A percentile compares a stretch with the other conserved stretches of the same genome.
phyloP scores from a whole-genome alignment of 1,284 basidiomycete genomes.

The Ustilago bromivora region DNA sequence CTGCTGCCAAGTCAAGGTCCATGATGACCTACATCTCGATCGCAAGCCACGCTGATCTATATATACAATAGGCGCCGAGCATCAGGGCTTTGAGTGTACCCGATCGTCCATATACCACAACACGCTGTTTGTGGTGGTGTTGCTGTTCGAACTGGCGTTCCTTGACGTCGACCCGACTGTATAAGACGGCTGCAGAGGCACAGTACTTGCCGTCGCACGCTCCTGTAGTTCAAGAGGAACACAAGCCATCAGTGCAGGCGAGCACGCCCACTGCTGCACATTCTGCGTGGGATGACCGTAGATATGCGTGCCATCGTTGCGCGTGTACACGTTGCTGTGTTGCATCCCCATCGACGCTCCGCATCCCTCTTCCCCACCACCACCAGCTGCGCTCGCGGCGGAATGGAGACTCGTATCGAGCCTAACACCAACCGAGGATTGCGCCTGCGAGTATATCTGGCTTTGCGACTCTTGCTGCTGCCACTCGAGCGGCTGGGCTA shows the following conservation, averaged over 20 bases:
- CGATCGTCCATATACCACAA: neutral
- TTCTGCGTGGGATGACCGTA: neutral
- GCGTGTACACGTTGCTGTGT: neutral
- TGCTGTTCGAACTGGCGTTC: neutral
- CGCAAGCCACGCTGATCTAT: no score
- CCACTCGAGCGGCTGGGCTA: neutral
- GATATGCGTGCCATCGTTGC: neutral
- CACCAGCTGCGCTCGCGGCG: neutral
- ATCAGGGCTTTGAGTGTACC: neutral
- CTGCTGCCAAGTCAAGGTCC: no score
- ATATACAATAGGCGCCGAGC: neutral
- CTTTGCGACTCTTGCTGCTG: neutral
- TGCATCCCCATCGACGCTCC: neutral
- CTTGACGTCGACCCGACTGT: neutral
- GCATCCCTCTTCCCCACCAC: neutral
- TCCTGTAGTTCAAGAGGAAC: neutral
- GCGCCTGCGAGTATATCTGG: neutral
- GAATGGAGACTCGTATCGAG: neutral
- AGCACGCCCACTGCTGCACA: neutral
- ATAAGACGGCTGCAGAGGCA: neutral
- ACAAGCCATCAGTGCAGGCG: neutral
- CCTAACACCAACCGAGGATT: neutral
- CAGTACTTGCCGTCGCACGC: neutral
- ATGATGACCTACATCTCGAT: no score
- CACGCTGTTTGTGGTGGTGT: neutral